Conservation (phyloP, 2,329 filamentous ascomycete genomes). For the Scolecobasidium constrictum region DNA sequence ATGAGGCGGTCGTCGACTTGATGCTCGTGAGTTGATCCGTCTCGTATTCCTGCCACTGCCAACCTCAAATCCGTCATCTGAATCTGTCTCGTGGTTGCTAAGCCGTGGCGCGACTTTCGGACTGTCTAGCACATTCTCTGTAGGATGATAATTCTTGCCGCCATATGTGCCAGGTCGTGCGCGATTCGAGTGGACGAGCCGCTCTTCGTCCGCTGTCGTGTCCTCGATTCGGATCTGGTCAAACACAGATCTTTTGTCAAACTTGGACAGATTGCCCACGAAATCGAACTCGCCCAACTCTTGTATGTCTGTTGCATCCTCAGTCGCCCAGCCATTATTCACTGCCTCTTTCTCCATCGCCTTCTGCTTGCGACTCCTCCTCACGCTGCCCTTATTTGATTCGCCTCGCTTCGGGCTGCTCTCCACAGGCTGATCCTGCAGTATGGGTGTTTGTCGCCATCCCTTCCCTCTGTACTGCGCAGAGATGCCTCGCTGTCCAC, state of each 20-base stretch:
- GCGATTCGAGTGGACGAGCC: slow-evolving; percentile 85
- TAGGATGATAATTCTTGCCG: slow-evolving; percentile 84
- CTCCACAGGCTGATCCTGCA: slow-evolving; percentile 47
- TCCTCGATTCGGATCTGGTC: slow-evolving; percentile 86
- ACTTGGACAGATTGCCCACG: slow-evolving; percentile 77
- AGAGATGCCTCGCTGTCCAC: slow-evolving; percentile 18
- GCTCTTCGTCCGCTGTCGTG: slow-evolving; percentile 74
- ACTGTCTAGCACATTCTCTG: slow-evolving; percentile 78
- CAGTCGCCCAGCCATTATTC: slow-evolving; percentile 82
- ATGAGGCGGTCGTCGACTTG: slow-evolving; percentile 25
- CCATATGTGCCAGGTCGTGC: slow-evolving; percentile 38
- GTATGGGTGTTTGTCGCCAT: slow-evolving; percentile 56
- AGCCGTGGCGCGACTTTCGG: slow-evolving; percentile 14
- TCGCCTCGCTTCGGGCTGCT: slow-evolving; percentile 21
- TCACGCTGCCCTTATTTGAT: slow-evolving; percentile 11
- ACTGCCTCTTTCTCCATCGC: slow-evolving; percentile 29
- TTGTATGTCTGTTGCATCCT: slow-evolving; percentile 89
- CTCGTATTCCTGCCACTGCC: slow-evolving; percentile 24
- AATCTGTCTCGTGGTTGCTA: slow-evolving; percentile 24
- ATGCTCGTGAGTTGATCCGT: slow-evolving; percentile 28
- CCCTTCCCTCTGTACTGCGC: slow-evolving; percentile 45
- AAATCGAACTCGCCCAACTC: slow-evolving; percentile 95
- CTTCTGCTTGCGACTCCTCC: slow-evolving; percentile 20
- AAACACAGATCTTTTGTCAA: slow-evolving; percentile 87
- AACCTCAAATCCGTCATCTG: slow-evolving; percentile 11